Base-by-base conservation (phyloP, 805 yeast genomes). In the Wickerhamiella qilinensis region DNA sequence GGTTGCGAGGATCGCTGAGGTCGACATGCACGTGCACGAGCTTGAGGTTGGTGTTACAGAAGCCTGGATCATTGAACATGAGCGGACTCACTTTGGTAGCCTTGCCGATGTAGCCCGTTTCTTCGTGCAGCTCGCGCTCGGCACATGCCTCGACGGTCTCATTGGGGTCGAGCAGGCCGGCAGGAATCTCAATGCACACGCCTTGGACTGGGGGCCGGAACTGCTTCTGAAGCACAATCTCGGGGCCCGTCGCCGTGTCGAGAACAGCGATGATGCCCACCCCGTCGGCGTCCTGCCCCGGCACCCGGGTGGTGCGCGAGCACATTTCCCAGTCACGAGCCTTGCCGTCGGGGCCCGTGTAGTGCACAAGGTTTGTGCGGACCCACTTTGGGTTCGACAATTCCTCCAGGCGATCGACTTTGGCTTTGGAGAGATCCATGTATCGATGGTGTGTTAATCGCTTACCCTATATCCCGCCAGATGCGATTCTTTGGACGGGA, bases 141-240 rank as follows among this genome's bases (percentile, higher is more conserved):
- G 98, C 97, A 29, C 95, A 84, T 4, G 70, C 58, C 46, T 75
- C 85, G 20, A 83, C 58, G 1, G 77, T 56, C 56, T 91, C 97
- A 38, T 72, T 68, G 1, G 86, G 83, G 56, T 88, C 98, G 31
- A 91, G 70, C 45, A 88, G 64, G 0, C 98, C 98, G 1, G 98
- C 98, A 1, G 98, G 98, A 55, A 86, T 69, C 58, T 88, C 98
- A 44, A 88, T 75, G 52, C 93, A 78, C 6, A 88, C 83, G 16
- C 84, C 88, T 38, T 69, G 77, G 3, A 79, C 80, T 1, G 98
- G 97, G 1, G 97, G 95, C 41, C 98, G 69, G 61, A 79, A 88
- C 56, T 88, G 98, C 54, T 82, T 83, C 53, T 83, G 88, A 15
- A 91, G 61, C 6, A 85, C 68, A 46, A 61, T 64, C 43, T 71